These are phyloP conservation scores for Peniophora sp. DNA, from an alignment of 1,284 basidiomycete species.

Conservation along the genomic window DNA sequence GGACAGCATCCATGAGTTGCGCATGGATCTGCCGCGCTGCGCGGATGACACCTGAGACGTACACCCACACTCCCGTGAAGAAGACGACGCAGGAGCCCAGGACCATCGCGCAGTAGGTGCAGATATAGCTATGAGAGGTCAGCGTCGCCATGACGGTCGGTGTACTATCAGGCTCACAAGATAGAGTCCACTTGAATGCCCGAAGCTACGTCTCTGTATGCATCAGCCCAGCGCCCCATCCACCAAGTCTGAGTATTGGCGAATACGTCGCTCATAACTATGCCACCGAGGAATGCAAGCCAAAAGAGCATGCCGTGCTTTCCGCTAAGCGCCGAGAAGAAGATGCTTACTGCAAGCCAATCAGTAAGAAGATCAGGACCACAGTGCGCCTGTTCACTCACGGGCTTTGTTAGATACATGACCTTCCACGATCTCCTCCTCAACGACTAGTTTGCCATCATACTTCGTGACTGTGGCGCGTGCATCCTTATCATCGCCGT, in stretches of 20 bases:
- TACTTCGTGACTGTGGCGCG: slow-evolving; percentile 4
- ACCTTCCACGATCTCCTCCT: slow-evolving; percentile 53
- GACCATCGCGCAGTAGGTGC: slow-evolving; percentile 32
- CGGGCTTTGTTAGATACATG: slow-evolving; percentile 40
- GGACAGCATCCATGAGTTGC: slow-evolving; percentile 43
- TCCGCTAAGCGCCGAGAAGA: slow-evolving; percentile 22
- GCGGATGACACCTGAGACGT: slow-evolving; percentile 32
- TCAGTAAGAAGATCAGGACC: not conserved
- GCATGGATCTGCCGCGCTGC: slow-evolving; percentile 54
- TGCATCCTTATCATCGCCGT: slow-evolving; percentile 16
- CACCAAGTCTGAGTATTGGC: slow-evolving; percentile 31
- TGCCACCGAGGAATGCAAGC: slow-evolving; percentile 17
- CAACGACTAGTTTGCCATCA: slow-evolving; percentile 44
- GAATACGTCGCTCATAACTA: slow-evolving; percentile 13
- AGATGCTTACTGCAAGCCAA: slow-evolving; percentile 18
- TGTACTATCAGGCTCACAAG: slow-evolving; percentile 11
- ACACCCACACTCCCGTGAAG: slow-evolving; percentile 25
- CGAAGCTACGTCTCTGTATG: slow-evolving; percentile 27
- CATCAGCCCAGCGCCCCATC: slow-evolving; percentile 36
- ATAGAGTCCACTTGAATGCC: slow-evolving; percentile 18
- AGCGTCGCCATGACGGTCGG: not conserved
- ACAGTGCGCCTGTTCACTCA: slow-evolving; percentile 9
- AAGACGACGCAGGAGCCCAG: slow-evolving; percentile 22
- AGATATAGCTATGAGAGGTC: slow-evolving; percentile 28
- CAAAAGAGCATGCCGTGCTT: slow-evolving; percentile 21